Base-by-base conservation (phyloP, 768 basidiomycete species). In the Daedalea quercina region DNA sequence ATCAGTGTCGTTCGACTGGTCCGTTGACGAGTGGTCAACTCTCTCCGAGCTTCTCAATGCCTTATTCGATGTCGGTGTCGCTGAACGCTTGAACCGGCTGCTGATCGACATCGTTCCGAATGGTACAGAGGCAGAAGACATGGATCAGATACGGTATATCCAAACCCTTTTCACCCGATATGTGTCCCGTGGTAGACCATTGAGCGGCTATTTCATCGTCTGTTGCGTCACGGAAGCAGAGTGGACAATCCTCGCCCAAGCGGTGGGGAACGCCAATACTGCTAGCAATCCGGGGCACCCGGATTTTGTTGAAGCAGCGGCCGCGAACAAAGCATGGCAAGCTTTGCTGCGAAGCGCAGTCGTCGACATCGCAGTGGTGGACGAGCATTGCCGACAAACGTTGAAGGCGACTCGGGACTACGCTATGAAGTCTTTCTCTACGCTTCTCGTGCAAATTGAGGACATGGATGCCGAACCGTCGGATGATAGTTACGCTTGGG, bases 401-500 rank as follows among this genome's bases (percentile, higher is more conserved):
- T 63, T 91, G 51, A 73, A 70, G 59, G 62, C 62, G 22, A 80
- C 83, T 0, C 69, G 84, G 26, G 72, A 73, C 42, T 79, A 81
- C 62, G 80, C 89, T 2, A 74, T 89, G 70, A 80, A 87, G 54
- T 87, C 85, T 54, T 90, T 91, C 63, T 79, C 78, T 9, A 88
- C 91, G 57, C 75, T 94, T 34, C 73, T 89, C 33, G 70, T 76
- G 4, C 90, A 92, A 64, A 85, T 93, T 47, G 81, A 90, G 63
- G 87, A 86, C 55, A 83, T 93, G 81, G 89, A 91, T 13, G 71
- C 74, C 3, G 86, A 90, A 54, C 90, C 88, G 12, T 77, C 85
- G 0, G 61, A 85, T 31, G 91, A 94, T 64, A 89, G 87, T n/a
- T 94, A 92, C 67, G 83, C 88, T 48, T 93, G 86, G 85, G 91